Evolutionary conservation across 1,284 basidiomycete genomes (phyloP), one percentile per base, ranked within the genome.

Genomic region (Irpex rosettiformis): DNA sequence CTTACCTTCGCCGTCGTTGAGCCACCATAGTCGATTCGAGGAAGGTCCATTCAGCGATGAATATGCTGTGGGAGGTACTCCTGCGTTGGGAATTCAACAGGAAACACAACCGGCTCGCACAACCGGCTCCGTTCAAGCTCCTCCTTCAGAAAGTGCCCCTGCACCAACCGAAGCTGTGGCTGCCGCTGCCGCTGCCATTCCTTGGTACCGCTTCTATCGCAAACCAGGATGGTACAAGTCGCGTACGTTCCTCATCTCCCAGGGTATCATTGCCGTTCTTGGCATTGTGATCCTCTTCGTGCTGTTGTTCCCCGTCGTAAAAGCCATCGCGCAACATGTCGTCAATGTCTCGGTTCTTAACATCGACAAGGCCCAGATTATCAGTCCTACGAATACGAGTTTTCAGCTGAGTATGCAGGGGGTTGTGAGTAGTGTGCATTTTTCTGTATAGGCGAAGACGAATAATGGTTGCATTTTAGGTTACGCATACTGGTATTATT

Each of bases 241-340:
- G 58, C 70, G 69, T 40, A 74, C 70, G 69, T 78, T 85, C 65
- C 80, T 88, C 57, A 68, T 84, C 54, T 75, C 68, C 47, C 65
- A 64, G 55, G 51, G 70, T 54, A 60, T 79, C 25, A 65, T 58
- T 1, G 61, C 76, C 16, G 76, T 79, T 6, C 65, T 88, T 16
- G 80, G 74, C 43, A 86, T 89, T 56, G 82, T 77, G 10, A 68
- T 88, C 18, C 68, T 89, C 6, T 88, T 89, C 71, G 79, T 88
- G 59, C 55, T 87, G 25, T 69, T 88, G 22, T 89, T 80, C 67
- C 86, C 86, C 4, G 82, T 89, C 58, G 74, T 89, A 57, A 77
- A 73, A 52, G 86, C 86, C 42, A 84, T 88, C 60, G 77, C 81
- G 28, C 85, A 87, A 62, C 76, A 82, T 28, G 78, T 88, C 27